Conservation (phyloP, 306 rosid genomes). For the Inga oerstediana region DNA sequence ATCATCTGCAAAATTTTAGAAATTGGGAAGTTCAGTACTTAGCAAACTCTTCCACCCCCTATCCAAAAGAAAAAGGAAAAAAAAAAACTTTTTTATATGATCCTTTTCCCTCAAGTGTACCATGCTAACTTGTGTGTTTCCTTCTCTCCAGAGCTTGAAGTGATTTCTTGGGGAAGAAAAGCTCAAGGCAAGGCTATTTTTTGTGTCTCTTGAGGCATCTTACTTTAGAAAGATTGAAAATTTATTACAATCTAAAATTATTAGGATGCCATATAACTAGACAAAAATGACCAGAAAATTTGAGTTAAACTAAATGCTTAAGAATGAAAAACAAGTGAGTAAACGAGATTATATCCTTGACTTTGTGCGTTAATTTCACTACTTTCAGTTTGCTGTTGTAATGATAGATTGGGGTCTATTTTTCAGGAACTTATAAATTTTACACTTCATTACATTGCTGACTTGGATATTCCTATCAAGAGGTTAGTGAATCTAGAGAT, state of each 20-base stretch:
- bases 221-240: not conserved
- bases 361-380: not conserved
- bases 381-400: not conserved
- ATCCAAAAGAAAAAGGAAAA: not conserved
- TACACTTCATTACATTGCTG: conserved; percentile 71
- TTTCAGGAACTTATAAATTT: conserved; percentile 67
- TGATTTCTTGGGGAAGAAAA: conserved; percentile 64
- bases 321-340: not conserved
- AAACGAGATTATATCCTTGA: not conserved
- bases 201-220: not conserved
- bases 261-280: not conserved
- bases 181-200: conserved; percentile 52
- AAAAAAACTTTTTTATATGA: not conserved
- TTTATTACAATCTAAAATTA: not conserved
- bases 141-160: conserved; percentile 57
- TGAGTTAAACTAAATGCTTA: not conserved
- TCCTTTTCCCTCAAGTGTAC: not conserved
- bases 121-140: conserved; percentile 31
- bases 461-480: conserved; percentile 73
- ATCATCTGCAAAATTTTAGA: not conserved
- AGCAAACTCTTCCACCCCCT: not conserved
- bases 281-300: not conserved
- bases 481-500: conserved; percentile 49
- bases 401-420: conserved; percentile 18
- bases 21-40: not conserved